A percentile compares a stretch with the other conserved stretches of the same genome.
These are phyloP conservation scores for Cystofilobasidium capitatum DNA, from an alignment of 768 basidiomycete genomes.

Conservation along the genomic window DNA sequence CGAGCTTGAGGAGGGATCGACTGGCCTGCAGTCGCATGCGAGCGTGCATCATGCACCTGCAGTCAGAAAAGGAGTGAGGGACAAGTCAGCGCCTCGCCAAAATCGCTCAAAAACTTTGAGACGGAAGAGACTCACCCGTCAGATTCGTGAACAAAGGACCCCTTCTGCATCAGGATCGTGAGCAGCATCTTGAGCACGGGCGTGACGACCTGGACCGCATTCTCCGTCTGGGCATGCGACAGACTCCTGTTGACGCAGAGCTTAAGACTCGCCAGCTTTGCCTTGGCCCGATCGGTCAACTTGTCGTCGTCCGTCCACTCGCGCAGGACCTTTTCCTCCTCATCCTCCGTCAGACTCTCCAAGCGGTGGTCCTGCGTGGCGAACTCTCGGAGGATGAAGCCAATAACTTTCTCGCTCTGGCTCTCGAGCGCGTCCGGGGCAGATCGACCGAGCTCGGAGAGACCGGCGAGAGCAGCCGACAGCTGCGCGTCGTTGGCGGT, in stretches of 20 bases:
- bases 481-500: conserved; percentile 45
- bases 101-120: not conserved
- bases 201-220: conserved; percentile 56
- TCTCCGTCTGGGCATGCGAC: conserved; percentile 52
- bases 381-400: conserved; percentile 46
- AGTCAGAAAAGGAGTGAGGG: not conserved
- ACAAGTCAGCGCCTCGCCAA: not conserved
- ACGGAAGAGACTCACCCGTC: conserved; percentile 14
- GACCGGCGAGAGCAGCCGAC: conserved; percentile 58
- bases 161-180: conserved; percentile 47
- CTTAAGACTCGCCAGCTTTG: conserved; percentile 68
- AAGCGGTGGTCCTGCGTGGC: conserved; percentile 13
- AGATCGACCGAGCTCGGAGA: conserved; percentile 63
- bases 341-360: conserved; percentile 31
- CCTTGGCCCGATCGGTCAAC: conserved; percentile 51
- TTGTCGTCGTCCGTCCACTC: conserved; percentile 67
- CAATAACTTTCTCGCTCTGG: conserved; percentile 63
- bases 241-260: conserved; percentile 71
- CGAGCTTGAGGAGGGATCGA: conserved; percentile 65
- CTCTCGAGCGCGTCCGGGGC: conserved; percentile 66
- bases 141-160: conserved; percentile 6
- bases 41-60: conserved; percentile 44
- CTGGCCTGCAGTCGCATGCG: conserved; percentile 78
- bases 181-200: conserved; percentile 70
- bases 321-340: conserved; percentile 35